phyloP scores from a whole-genome alignment of 768 basidiomycete genomes.

The Chalciporus chontae region DNA sequence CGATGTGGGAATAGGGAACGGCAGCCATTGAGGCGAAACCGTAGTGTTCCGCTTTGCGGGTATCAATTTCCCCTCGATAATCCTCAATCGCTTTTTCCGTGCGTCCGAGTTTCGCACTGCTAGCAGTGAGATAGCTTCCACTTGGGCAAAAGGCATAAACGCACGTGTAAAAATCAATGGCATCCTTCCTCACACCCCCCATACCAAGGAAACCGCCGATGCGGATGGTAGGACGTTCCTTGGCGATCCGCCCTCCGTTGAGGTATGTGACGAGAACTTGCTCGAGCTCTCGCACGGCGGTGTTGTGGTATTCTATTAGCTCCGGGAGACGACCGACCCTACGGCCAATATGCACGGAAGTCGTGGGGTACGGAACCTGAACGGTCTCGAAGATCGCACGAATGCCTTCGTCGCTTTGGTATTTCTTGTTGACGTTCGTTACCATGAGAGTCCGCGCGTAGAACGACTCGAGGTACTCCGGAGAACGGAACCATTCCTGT shows the following conservation, averaged over 20 bases:
- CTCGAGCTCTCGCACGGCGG: constrained; percentile 92
- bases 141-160: constrained; percentile 27
- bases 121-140: constrained; percentile 6
- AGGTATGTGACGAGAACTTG: constrained; percentile 85
- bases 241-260: constrained; percentile 74
- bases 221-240: constrained; percentile 76
- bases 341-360: constrained; percentile 85
- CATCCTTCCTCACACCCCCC: constrained; percentile 83
- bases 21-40: constrained; percentile 91
- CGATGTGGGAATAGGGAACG: constrained; percentile 83
- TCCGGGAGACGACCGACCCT: constrained; percentile 86
- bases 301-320: constrained; percentile 88
- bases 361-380: constrained; percentile 85
- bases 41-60: constrained; percentile 80
- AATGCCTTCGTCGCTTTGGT: constrained; percentile 84
- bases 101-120: constrained; percentile 45
- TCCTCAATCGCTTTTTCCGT: constrained; percentile 74
- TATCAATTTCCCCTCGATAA: constrained; percentile 68
- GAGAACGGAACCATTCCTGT: constrained; percentile 83
- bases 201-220: constrained; percentile 78
- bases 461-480: constrained; percentile 85
- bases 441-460: constrained; percentile 91
- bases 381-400: constrained; percentile 68
- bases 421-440: constrained; percentile 72
- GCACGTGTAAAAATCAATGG: constrained; percentile 91